Evolutionary conservation across 2,329 filamentous ascomycete species (phyloP), one percentile per base, ranked within the genome.

Genomic region (Cordyceps militaris): DNA sequence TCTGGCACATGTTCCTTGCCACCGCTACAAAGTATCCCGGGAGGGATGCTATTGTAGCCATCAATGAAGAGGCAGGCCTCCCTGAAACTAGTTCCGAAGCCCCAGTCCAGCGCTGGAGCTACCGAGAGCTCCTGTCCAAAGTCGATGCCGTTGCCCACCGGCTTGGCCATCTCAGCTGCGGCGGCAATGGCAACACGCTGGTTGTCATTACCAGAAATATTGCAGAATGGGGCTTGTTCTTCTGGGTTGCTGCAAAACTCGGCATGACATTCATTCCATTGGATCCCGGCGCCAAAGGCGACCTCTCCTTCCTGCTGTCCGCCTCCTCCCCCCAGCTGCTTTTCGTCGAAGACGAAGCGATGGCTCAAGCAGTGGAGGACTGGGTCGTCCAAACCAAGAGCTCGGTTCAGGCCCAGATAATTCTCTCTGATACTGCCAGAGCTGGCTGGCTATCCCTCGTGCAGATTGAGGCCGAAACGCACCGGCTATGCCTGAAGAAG

Each of bases 41-140:
- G 6, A 61, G 64, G 56, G 71, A 73, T 36, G 71, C 71, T 16
- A 56, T 73, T 36, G 69, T 73, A 71, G 70, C 71, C 69, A 72
- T 38, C 9, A 9, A 21, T 3, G 51, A 57, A 40, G 46, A 34
- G 3, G 11, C 32, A 24, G 6, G 8, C 19, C 4, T 14, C 26
- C 10, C 16, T 16, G n/a, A 5, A 6, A 16, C 8, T 23, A 34
- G 32, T 1, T 32, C 14, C 4, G 36, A 34, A 13, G 24, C 7
- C 1, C 4, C 13, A 16, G 13, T 36, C 10, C 46, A 42, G 34
- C 53, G 38, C 16, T 71, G 68, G 70, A 67, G 66, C 16, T 73
- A 71, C 59, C 48, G 56, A 11, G 56, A 67, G 21, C 61, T 73
- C 3, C 61, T 53, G n/a, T 42, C 56, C 21, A 66, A 59, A 40